Conservation (phyloP, 139 green algal genomes). For the Haematococcus lacustris region DNA sequence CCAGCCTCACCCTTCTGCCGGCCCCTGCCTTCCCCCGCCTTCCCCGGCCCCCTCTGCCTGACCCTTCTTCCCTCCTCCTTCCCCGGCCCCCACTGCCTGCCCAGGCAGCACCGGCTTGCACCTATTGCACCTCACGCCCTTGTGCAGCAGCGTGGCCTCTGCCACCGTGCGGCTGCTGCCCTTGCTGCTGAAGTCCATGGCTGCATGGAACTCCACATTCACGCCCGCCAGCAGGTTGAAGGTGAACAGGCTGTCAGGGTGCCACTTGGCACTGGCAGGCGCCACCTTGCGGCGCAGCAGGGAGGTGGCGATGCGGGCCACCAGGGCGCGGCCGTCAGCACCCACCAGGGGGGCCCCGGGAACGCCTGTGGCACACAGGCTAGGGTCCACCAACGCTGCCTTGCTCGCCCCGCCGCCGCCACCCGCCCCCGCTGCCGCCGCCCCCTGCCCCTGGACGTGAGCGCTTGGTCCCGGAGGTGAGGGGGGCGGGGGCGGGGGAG, state of each 20-base stretch:
- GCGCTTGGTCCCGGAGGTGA: too few relatives aligned
- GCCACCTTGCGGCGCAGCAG: background rate
- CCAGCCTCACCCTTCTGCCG: too few relatives aligned
- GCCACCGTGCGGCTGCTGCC: background rate
- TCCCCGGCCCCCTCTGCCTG: background rate
- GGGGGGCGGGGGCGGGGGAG: too few relatives aligned
- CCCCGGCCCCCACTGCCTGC: background rate
- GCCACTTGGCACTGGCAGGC: background rate
- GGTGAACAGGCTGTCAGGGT: background rate
- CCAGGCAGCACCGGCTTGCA: background rate
- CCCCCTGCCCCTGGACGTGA: too few relatives aligned
- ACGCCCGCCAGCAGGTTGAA: conserved; percentile 7
- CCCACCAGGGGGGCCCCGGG: background rate
- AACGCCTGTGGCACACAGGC: background rate
- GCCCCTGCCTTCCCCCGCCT: background rate
- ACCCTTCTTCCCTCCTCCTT: background rate
- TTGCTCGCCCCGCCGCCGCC: too few relatives aligned
- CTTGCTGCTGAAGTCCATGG: background rate
- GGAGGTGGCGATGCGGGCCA: background rate
- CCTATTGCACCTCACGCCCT: background rate
- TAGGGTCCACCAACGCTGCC: too few relatives aligned
- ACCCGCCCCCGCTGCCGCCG: too few relatives aligned
- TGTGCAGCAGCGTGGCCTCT: background rate
- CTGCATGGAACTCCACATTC: conserved; percentile 3
- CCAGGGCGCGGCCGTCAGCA: background rate